A percentile compares a stretch with the other conserved stretches of the same genome.
These are phyloP conservation scores for Sugiyamaella xylanicola DNA, from an alignment of 1,139 yeast genomes.

Conservation along the genomic window DNA sequence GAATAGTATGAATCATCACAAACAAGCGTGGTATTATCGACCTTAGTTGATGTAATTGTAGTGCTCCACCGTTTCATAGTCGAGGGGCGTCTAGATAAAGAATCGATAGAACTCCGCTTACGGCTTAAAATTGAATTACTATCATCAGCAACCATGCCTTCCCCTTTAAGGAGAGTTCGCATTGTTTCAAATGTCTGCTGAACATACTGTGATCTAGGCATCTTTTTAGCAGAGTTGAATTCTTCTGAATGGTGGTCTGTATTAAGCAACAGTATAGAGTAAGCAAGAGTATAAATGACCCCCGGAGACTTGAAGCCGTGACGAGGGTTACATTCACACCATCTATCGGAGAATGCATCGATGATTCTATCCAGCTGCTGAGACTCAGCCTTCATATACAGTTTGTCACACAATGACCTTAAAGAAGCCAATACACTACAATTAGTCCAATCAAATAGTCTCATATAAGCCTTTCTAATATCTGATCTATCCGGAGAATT, in stretches of 20 bases:
- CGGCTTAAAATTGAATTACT: slow-evolving; percentile 5
- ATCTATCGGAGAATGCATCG: slow-evolving; percentile 68
- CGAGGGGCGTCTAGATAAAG: slow-evolving; percentile 19
- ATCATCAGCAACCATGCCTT: slow-evolving; percentile 8
- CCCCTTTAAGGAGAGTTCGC: slow-evolving; percentile 24
- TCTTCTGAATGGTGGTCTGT: slow-evolving; percentile 44
- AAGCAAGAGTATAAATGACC: slow-evolving; percentile 71
- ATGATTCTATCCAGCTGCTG: slow-evolving; percentile 78
- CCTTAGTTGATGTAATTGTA: slow-evolving; percentile 20
- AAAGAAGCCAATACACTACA: slow-evolving; percentile 51
- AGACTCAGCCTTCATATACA: slow-evolving; percentile 80
- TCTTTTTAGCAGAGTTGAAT: slow-evolving; percentile 40
- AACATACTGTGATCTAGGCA: slow-evolving; percentile 40
- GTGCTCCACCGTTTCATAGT: slow-evolving; percentile 30
- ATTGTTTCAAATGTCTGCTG: slow-evolving; percentile 34
- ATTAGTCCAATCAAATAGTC: slow-evolving; percentile 40
- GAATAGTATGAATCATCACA: slow-evolving; percentile 26
- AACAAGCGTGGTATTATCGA: slow-evolving; percentile 30
- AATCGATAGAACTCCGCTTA: slow-evolving; percentile 21
- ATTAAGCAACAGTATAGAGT: slow-evolving; percentile 71
- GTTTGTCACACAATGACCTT: slow-evolving; percentile 60
- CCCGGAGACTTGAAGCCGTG: slow-evolving; percentile 58
- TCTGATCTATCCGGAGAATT: slow-evolving; percentile 29
- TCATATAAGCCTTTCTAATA: slow-evolving; percentile 37
- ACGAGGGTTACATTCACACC: slow-evolving; percentile 55